Conservation (phyloP, 257 asterid genomes). For the Solanum virginianum region DNA sequence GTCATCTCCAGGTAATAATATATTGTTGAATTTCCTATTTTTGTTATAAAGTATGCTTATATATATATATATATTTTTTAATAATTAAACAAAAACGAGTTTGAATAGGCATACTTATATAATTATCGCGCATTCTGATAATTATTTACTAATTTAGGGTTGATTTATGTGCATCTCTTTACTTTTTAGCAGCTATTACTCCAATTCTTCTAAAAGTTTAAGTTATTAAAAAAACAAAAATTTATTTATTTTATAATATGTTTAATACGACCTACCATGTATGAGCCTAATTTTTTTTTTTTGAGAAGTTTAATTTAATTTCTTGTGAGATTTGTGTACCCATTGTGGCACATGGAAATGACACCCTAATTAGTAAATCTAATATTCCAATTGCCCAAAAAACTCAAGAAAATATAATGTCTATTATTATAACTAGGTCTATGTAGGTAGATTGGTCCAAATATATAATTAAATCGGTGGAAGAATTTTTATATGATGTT, state of each 20-base stretch:
- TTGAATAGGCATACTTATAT: neutral
- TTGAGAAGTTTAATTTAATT: neutral
- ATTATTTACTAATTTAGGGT: neutral
- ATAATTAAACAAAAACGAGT: neutral
- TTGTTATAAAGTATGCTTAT: neutral
- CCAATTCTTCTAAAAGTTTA: neutral
- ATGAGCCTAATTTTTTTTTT: neutral
- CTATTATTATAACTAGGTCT: neutral
- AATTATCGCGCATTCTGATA: too few species aligned
- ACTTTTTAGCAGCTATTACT: neutral
- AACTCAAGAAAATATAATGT: neutral
- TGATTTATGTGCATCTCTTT: neutral
- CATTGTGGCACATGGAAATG: neutral
- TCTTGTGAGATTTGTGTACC: neutral
- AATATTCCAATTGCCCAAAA: neutral
- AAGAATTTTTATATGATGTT: neutral
- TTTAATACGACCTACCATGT: too few species aligned
- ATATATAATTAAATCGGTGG: neutral
- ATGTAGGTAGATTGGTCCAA: neutral
- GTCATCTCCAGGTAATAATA: slow-evolving; percentile 25
- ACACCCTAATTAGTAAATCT: neutral
- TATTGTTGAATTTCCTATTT: neutral
- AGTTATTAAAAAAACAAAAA: neutral
- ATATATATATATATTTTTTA: too few species aligned
- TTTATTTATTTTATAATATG: neutral